These are phyloP conservation scores for Myriosclerotinia duriaeana DNA, from an alignment of 2,329 filamentous ascomycete species.

Conservation along the genomic window DNA sequence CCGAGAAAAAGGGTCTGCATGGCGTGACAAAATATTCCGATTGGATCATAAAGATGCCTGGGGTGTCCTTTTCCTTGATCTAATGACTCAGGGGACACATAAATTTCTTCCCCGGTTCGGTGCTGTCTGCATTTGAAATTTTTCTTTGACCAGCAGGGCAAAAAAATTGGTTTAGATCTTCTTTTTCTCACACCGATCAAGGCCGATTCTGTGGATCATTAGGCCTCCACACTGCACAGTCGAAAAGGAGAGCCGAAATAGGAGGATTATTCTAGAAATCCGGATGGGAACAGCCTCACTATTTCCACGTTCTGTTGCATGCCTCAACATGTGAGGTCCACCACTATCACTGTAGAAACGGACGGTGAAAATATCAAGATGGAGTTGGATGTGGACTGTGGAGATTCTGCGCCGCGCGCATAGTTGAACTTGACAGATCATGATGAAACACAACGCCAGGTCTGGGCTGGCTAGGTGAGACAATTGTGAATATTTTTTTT, in stretches of 20 bases:
- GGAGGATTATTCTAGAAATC: not conserved
- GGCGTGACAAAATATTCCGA: constrained; percentile 17
- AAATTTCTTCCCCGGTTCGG: not conserved
- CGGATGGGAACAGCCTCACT: not conserved
- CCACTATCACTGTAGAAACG: constrained; percentile 8
- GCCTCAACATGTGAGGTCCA: not conserved
- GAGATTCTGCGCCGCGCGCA: not conserved
- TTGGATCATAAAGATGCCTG: not conserved
- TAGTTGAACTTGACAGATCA: constrained; percentile 15
- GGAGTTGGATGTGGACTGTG: not conserved
- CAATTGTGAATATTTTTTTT: not conserved
- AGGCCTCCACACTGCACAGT: not conserved
- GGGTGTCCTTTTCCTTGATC: not conserved
- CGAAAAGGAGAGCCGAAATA: constrained; percentile 2
- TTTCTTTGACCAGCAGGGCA: constrained; percentile 6
- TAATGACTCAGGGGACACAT: constrained; percentile 10
- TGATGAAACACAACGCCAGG: not conserved
- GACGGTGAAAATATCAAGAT: not conserved
- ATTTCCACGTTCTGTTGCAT: not conserved
- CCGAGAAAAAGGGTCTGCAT: constrained; percentile 12
- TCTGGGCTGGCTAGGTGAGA: not conserved
- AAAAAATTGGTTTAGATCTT: not conserved
- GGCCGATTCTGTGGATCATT: constrained; percentile 5
- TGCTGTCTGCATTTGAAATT: constrained; percentile 1
- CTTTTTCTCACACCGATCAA: constrained; percentile 3